These are phyloP conservation scores for Cryphonectria naterciae DNA, from an alignment of 2,329 filamentous ascomycete species.

Conservation along the genomic window DNA sequence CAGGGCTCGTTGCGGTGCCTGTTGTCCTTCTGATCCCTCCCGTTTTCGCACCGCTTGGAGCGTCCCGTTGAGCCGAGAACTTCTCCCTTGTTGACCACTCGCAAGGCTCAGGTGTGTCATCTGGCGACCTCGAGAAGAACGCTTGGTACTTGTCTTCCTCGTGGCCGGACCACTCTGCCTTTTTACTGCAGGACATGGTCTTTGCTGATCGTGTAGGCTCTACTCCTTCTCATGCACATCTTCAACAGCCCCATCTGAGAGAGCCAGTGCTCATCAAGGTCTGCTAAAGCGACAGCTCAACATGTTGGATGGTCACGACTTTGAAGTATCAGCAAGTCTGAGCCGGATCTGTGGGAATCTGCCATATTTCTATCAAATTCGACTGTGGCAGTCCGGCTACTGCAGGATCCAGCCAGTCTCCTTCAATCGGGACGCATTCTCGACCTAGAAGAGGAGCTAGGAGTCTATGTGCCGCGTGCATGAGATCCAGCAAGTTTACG, in stretches of 20 bases:
- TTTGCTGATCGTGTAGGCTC: not conserved
- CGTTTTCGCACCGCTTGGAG: not conserved
- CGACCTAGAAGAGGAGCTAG: not conserved
- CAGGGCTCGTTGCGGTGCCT: not conserved
- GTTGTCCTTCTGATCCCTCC: not conserved
- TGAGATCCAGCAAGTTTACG: not conserved
- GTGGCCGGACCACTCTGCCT: not conserved
- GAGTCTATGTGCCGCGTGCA: not conserved
- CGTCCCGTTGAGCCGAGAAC: not conserved
- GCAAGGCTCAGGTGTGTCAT: not conserved
- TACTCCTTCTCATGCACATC: not conserved
- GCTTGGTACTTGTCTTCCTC: not conserved
- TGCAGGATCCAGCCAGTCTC: not conserved
- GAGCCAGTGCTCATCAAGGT: not conserved
- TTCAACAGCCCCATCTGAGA: not conserved
- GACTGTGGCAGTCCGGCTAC: not conserved
- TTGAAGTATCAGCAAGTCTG: not conserved
- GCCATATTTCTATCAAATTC: not conserved
- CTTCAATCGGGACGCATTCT: not conserved
- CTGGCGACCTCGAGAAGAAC: not conserved
- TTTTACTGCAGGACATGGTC: not conserved
- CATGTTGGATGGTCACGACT: not conserved
- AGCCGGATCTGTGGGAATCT: not conserved
- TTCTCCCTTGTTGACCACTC: not conserved
- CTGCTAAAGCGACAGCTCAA: not conserved